Evolutionary conservation across 129 eudicot genomes (phyloP), one percentile per base, ranked within the genome.

Genomic region (Mikania micrantha): DNA sequence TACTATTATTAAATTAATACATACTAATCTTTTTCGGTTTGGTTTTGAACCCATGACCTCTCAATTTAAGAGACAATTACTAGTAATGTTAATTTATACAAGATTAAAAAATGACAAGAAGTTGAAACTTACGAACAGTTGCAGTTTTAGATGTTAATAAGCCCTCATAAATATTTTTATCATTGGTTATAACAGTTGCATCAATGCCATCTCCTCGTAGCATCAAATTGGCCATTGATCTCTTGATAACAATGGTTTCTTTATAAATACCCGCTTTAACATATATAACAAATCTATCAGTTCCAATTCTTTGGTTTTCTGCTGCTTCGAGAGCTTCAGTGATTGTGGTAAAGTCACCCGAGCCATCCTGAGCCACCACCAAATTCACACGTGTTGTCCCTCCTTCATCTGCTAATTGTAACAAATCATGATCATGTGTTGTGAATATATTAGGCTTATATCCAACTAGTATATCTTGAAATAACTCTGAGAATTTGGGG

Each of bases 311-410:
- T 17, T 39, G 60, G 21, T 75, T 54, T 4, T 20, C 40, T 0
- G 82, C 48, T 17, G 80, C 88, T 41, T 66, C 60, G 38, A 90
- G n/a, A 1, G 90, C 96, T 58, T 77, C 80, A 0, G 49, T 35
- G 9, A 90, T 61, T 0, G 88, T 90, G 68, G n/a, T 70, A 49
- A 63, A 84, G 21, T 68, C 39, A 13, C 95, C 96, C 0, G 86
- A 77, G 32, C 95, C 96, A 59, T 90, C 96, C 62, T 86, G 80
- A 9, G 91, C 90, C 77, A 90, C 96, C 20, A 81, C 84, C 15
- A 86, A 17, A 21, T 81, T 78, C 0, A 77, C 84, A n/a, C 72
- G 60, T 13, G 48, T 56, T 12, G 52, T 16, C 20, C 40, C 49
- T 32, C 7, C 48, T 0, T 8, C 40, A 20, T 38, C 45, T 0